phyloP scores from a whole-genome alignment of 1,284 basidiomycete genomes.

The Ustilago bromivora region DNA sequence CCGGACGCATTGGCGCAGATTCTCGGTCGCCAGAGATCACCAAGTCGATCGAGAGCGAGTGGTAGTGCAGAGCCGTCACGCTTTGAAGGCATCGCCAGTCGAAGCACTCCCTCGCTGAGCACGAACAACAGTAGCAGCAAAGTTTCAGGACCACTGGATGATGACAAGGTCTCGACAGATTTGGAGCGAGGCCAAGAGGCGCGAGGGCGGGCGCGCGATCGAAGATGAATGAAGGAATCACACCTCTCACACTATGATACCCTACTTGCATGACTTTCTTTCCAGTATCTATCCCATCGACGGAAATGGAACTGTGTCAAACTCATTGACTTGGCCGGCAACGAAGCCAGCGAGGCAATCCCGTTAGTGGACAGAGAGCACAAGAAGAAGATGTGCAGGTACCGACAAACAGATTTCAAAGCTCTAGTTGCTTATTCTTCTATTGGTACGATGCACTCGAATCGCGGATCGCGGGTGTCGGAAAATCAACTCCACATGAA shows the following conservation, averaged over 20 bases:
- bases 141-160: not conserved
- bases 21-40: slow-evolving; percentile 37
- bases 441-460: not conserved
- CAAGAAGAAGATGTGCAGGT: too few species aligned
- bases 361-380: too few species aligned
- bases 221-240: slow-evolving; percentile 6
- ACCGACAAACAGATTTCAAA: not conserved
- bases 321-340: not conserved
- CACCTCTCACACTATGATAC: slow-evolving; percentile 10
- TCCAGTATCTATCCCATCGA: not conserved
- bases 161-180: slow-evolving; percentile 14
- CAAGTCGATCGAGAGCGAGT: slow-evolving; percentile 33
- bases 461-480: slow-evolving; percentile 17
- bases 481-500: not conserved
- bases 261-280: not conserved
- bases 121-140: slow-evolving; percentile 1
- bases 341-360: too few species aligned
- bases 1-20: slow-evolving; percentile 55
- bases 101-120: not conserved
- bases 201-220: slow-evolving; percentile 37
- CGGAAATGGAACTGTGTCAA: not conserved
- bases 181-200: slow-evolving; percentile 26
- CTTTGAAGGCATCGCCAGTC: not conserved
- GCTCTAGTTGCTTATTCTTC: not conserved
- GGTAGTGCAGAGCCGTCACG: slow-evolving; percentile 6